Conservation (phyloP, 2,329 filamentous ascomycete genomes). For the Verticillium tricorpus region DNA sequence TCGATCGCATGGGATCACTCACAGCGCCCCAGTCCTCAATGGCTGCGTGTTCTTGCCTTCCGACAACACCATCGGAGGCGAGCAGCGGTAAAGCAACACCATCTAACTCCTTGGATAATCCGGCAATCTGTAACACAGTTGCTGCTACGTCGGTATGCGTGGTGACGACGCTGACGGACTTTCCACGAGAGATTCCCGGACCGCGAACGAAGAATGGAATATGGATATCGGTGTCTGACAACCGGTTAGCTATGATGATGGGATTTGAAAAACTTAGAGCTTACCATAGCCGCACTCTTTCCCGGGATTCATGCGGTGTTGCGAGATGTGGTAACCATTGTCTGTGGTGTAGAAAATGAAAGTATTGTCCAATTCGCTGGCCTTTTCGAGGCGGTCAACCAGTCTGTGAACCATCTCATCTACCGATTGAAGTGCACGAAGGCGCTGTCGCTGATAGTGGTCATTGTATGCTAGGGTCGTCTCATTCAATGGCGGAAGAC, state of each 20-base stretch:
- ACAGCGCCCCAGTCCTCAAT: constrained; percentile 42
- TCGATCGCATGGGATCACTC: background rate
- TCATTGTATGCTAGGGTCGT: constrained; percentile 19
- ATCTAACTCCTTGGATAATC: constrained; percentile 37
- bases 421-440: constrained; percentile 31
- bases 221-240: constrained; percentile 38
- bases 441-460: constrained; percentile 27
- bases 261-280: background rate
- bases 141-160: constrained; percentile 48
- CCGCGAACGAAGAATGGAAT: constrained; percentile 42
- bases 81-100: constrained; percentile 35
- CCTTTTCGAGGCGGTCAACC: constrained; percentile 18
- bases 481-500: constrained; percentile 21
- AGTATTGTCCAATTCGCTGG: constrained; percentile 24
- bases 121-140: constrained; percentile 37
- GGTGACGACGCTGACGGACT: constrained; percentile 30
- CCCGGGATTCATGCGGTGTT: constrained; percentile 41
- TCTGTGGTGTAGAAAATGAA: constrained; percentile 44
- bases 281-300: constrained; percentile 36
- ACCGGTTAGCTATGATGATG: background rate
- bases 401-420: constrained; percentile 31
- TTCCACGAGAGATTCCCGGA: constrained; percentile 31
- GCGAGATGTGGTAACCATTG: constrained; percentile 46
- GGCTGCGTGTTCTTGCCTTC: constrained; percentile 38
- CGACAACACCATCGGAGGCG: constrained; percentile 8